Percentiles rank a stretch among this genome's conserved stretches.
Conservation (phyloP, 345 rosid genomes). For the Eucalyptus coolabah region DNA sequence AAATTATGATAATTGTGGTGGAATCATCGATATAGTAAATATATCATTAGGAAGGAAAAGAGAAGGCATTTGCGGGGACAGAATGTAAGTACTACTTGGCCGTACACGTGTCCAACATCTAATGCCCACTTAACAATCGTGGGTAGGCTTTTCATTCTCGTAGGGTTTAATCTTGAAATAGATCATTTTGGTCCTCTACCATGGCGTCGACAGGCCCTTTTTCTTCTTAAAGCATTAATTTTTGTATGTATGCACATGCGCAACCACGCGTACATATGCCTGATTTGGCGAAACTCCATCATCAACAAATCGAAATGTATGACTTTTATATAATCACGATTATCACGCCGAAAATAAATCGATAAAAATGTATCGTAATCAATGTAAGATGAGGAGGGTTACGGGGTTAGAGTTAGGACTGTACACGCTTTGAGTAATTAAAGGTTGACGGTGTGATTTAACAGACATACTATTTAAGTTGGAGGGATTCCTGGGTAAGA, state of each 20-base stretch:
- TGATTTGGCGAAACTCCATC: not conserved
- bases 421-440: not conserved
- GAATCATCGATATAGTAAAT: not conserved
- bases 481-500: not conserved
- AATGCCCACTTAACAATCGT: not conserved
- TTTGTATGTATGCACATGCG: not conserved
- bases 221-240: not conserved
- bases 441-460: not conserved
- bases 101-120: not conserved
- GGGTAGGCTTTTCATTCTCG: not conserved
- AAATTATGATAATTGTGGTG: not conserved
- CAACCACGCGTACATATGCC: fast-evolving
- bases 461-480: not conserved
- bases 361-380: not conserved
- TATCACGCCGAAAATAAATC: not conserved
- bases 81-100: not conserved
- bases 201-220: not conserved
- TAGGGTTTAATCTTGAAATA: not conserved
- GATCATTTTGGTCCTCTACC: not conserved
- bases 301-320: not conserved
- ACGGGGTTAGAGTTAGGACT: not conserved
- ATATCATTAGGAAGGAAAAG: not conserved
- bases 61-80: not conserved
- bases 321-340: not conserved
- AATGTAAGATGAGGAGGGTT: not conserved